phyloP scores from a whole-genome alignment of 2,329 filamentous ascomycete species.

The Curvularia hawaiiensis region DNA sequence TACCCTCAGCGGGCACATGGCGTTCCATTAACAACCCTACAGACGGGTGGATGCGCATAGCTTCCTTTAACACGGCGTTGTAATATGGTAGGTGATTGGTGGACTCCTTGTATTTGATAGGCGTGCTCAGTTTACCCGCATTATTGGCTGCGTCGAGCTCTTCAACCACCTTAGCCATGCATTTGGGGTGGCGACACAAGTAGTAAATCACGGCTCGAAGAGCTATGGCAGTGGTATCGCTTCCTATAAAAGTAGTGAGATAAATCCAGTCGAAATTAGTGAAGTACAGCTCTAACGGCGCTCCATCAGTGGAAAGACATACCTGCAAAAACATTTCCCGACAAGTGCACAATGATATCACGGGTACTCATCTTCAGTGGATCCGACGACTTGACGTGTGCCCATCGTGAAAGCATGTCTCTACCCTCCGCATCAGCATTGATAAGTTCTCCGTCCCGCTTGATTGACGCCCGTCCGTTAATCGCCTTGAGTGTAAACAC shows the following conservation, averaged over 20 bases:
- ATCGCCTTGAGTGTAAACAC: neutral
- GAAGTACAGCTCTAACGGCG: neutral
- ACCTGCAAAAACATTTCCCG: neutral
- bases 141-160: neutral
- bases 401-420: neutral
- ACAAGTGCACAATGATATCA: neutral
- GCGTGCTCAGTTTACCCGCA: neutral
- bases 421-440: neutral
- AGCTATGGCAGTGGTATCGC: neutral
- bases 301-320: neutral
- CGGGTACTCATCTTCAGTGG: neutral
- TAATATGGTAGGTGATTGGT: neutral
- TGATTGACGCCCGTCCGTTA: neutral
- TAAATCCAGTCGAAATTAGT: neutral
- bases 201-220: neutral
- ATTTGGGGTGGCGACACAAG: neutral
- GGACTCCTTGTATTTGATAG: neutral
- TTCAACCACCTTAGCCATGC: neutral
- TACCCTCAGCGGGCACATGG: neutral
- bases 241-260: neutral
- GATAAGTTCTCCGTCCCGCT: neutral
- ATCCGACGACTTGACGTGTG: neutral
- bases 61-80: neutral
- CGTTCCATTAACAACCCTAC: neutral
- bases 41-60: neutral